A percentile compares a stretch with the other conserved stretches of the same genome.
These are phyloP conservation scores for Dioscorea alata DNA, from an alignment of 106 monocot genomes.

Conservation along the genomic window DNA sequence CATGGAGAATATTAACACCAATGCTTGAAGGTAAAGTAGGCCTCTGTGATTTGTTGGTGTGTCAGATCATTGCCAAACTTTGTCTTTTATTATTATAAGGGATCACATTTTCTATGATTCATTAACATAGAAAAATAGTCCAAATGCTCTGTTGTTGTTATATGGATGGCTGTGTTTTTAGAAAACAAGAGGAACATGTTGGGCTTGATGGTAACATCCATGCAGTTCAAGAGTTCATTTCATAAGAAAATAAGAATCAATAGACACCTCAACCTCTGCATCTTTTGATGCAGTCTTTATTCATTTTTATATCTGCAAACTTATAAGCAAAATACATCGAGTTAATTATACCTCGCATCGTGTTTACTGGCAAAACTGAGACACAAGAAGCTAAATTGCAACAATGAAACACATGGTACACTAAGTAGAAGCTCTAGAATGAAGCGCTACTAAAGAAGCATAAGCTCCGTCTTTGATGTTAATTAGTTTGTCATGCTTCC, in stretches of 20 bases:
- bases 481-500: conserved; percentile 41
- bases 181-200: too few species aligned
- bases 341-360: too few species aligned
- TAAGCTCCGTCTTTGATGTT: conserved; percentile 48
- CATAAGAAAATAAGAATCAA: background rate
- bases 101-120: background rate
- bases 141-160: too few species aligned
- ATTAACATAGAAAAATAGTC: too few species aligned
- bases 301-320: too few species aligned
- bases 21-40: conserved; percentile 3
- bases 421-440: conserved; percentile 19
- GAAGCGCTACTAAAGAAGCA: conserved; percentile 43
- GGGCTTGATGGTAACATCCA: too few species aligned
- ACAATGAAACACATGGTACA: background rate
- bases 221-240: background rate
- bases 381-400: background rate
- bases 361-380: too few species aligned
- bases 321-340: too few species aligned
- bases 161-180: too few species aligned
- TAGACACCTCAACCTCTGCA: background rate
- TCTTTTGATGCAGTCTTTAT: too few species aligned
- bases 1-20: background rate
- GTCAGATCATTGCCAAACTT: background rate
- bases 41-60: background rate
- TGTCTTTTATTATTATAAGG: background rate